A percentile compares a stretch with the other conserved stretches of the same genome.
phyloP scores from a whole-genome alignment of 768 basidiomycete genomes.

The Mycena galericulata region DNA sequence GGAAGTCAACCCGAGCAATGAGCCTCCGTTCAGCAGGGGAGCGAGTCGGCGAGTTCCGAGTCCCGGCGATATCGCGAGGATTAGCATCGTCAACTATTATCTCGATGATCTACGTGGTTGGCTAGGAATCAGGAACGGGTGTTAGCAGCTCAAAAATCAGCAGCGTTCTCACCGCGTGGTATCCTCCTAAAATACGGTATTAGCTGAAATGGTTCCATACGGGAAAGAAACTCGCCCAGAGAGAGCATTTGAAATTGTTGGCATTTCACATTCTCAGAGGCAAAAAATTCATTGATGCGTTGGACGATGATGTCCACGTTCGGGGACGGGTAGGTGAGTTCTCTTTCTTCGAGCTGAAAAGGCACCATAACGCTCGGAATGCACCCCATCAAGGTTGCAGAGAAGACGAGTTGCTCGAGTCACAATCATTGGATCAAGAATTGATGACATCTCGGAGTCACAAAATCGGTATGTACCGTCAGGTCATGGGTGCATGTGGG shows the following conservation, averaged over 20 bases:
- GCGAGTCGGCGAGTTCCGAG: not conserved
- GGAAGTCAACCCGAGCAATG: slow-evolving; percentile 4
- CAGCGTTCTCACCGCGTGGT: slow-evolving; percentile 3
- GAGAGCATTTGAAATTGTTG: not conserved
- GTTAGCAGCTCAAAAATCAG: slow-evolving; percentile 54
- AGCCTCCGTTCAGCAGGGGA: not conserved
- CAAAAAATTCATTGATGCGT: not conserved
- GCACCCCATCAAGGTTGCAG: not conserved
- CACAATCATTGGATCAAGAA: no score
- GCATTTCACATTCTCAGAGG: not conserved
- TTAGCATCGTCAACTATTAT: slow-evolving; percentile 30
- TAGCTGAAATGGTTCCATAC: not conserved
- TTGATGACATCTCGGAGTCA: no score
- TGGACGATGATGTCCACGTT: not conserved
- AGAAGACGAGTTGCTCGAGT: no score
- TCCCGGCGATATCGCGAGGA: not conserved
- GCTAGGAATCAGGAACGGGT: slow-evolving; percentile 65
- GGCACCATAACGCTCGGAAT: not conserved
- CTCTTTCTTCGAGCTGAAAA: not conserved
- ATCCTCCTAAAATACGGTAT: not conserved
- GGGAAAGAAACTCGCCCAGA: not conserved
- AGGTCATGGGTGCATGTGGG: no score
- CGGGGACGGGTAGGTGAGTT: not conserved
- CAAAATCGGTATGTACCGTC: no score
- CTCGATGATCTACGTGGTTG: slow-evolving; percentile 57